A percentile compares a stretch with the other conserved stretches of the same genome.
phyloP scores from a whole-genome alignment of 208 protist species.

The Leishmania arabica region DNA sequence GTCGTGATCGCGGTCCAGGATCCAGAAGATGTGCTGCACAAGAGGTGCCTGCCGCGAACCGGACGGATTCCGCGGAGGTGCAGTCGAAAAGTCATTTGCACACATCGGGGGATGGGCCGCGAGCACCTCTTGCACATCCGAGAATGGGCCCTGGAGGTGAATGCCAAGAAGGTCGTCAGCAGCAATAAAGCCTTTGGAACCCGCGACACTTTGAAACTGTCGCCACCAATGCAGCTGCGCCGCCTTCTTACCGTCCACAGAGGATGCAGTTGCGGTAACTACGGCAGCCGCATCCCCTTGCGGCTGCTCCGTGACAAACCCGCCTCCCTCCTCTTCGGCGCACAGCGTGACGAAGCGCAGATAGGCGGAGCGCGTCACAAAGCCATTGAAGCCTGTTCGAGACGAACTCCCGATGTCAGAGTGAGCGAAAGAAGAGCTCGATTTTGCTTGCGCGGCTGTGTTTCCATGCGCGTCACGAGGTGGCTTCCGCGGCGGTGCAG shows the following conservation, averaged over 20 bases:
- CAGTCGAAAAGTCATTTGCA: background rate
- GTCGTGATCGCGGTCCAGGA: constrained; percentile 57
- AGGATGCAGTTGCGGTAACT: background rate
- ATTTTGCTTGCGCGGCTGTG: background rate
- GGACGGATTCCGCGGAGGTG: background rate
- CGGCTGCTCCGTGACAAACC: background rate
- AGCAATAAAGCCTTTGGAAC: constrained; percentile 57
- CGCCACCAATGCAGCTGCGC: constrained; percentile 28
- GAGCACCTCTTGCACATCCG: constrained; percentile 16
- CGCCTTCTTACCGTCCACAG: background rate
- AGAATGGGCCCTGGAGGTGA: constrained; percentile 15
- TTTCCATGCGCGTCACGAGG: background rate
- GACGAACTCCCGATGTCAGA: background rate
- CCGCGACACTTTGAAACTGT: constrained; percentile 57
- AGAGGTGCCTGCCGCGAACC: constrained; percentile 4
- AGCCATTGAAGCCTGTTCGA: background rate
- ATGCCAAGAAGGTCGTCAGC: constrained; percentile 31
- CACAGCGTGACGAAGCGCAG: constrained; percentile 28
- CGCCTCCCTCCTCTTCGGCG: constrained; percentile 30
- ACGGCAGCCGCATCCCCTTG: background rate
- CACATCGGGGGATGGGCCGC: background rate
- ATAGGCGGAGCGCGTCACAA: constrained; percentile 10
- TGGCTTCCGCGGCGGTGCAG: background rate
- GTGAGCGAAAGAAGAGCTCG: background rate
- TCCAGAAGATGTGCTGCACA: constrained; percentile 49